These are phyloP conservation scores for Colletotrichum sp. DNA, from an alignment of 2,329 filamentous ascomycete genomes.

Conservation along the genomic window DNA sequence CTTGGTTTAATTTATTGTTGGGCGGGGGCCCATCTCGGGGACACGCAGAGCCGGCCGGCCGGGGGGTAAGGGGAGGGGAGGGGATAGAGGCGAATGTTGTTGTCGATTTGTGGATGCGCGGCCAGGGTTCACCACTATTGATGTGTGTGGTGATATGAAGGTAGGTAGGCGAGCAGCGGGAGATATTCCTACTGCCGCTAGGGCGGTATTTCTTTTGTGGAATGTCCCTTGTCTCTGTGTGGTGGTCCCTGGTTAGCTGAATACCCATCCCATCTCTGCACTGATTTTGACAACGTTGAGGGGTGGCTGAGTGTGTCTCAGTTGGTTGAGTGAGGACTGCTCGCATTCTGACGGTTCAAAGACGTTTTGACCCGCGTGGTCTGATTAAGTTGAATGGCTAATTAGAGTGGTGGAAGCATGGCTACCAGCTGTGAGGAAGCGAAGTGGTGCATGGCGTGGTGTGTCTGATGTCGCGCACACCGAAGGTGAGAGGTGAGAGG, in stretches of 20 bases:
- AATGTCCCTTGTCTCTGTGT: background rate
- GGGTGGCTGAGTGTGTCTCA: background rate
- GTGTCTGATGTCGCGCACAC: background rate
- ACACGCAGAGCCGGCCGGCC: background rate
- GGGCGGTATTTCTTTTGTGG: background rate
- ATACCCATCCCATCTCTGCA: background rate
- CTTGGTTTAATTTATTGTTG: background rate
- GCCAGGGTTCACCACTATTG: conserved; percentile 17
- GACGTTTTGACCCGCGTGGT: background rate
- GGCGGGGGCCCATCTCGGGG: background rate
- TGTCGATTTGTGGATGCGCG: background rate
- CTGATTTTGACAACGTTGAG: background rate
- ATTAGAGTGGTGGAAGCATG: background rate
- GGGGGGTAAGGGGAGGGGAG: background rate
- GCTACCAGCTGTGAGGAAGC: background rate
- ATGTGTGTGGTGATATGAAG: background rate
- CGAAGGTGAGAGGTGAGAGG: background rate
- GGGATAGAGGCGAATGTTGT: background rate
- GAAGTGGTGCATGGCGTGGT: background rate
- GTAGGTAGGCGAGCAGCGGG: background rate
- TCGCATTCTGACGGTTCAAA: background rate
- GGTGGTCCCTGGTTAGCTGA: background rate
- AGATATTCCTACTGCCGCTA: background rate
- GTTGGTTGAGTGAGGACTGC: background rate
- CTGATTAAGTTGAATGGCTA: background rate